Evolutionary conservation across 768 basidiomycete genomes (phyloP), one percentile per base, ranked within the genome.

Genomic region (Leccinum disarticulatum): DNA sequence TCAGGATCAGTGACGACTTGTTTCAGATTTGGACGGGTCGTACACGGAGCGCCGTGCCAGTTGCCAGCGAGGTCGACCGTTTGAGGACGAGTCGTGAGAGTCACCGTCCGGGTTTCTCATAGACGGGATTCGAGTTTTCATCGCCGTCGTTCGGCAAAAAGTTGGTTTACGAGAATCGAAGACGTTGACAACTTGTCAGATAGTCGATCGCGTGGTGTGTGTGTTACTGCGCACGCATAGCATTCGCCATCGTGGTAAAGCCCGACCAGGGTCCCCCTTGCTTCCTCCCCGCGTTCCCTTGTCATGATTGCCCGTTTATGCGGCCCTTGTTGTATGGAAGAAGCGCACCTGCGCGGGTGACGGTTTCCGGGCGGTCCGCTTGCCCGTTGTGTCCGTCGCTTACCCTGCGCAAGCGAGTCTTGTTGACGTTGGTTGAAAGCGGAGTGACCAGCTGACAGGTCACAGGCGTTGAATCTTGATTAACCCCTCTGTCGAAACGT

Each of bases 391-490:
- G 11, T 49, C 27, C 48, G 15, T 27, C 9, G 48, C 9, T 15
- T 22, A 17, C 17, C 15, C 17, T 28, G 27, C 13, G 15, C 15
- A 33, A 22, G 19, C 19, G 11, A 13, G 15, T 22, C 22, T 10
- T 5, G 25, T 30, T 41, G 38, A 54, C 27, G 27, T 50, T 50
- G 14, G 54, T 53, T 17, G 35, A 38, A 27, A 17, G 25, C 53
- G 11, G 36, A 30, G 38, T 19, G 28, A 41, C 28, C 27, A 7
- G 6, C 3, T 25, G 25, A 27, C 6, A 38, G n/a, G 7, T 59
- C 56, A 60, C 58, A 59, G 31, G 38, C 35, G 58, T 46, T 22
- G 22, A 30, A 14, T 28, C 41, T 58, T 19, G 3, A 22, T 33
- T 8, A 25, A 22, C 57, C 9, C 49, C 15, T 5, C 49, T 17